Evolutionary conservation across 2,329 filamentous ascomycete species (phyloP).

Genomic region (Colletotrichum sp.): DNA sequence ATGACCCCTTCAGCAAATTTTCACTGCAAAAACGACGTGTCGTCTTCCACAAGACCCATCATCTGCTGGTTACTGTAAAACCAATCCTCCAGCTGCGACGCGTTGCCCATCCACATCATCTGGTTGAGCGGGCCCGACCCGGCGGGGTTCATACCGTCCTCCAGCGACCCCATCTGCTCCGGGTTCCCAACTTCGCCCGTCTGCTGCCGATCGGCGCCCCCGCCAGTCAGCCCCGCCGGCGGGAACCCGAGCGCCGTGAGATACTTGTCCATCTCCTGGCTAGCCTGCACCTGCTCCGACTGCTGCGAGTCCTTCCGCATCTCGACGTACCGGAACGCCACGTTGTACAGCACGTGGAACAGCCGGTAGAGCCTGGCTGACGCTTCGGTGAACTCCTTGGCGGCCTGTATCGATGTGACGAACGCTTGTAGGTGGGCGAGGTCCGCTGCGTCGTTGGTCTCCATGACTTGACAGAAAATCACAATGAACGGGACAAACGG

Average conservation of each 20-base stretch:
- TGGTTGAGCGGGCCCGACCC: conserved; percentile 24
- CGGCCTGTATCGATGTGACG: conserved; percentile 53
- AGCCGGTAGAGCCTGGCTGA: conserved; percentile 61
- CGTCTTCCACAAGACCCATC: conserved; percentile 38
- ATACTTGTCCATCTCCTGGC: conserved; percentile 52
- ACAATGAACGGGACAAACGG: conserved; percentile 60
- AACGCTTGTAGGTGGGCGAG: conserved; percentile 54
- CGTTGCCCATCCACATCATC: conserved; percentile 40
- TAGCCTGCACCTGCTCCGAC: conserved; percentile 35
- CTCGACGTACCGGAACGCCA: conserved; percentile 64
- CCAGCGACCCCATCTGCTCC: background rate
- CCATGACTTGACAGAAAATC: conserved; percentile 55
- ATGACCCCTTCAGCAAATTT: background rate
- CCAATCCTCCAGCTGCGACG: conserved; percentile 41
- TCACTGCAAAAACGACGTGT: background rate
- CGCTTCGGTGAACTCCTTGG: conserved; percentile 49
- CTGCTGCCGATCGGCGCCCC: conserved; percentile 14
- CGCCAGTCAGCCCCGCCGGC: background rate
- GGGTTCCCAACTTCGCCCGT: background rate
- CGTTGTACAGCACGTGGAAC: conserved; percentile 62
- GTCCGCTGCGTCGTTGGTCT: conserved; percentile 47
- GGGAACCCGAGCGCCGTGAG: conserved; percentile 56
- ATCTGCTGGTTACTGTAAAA: conserved; percentile 43
- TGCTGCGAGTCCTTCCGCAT: conserved; percentile 43
- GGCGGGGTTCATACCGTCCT: background rate